Evolutionary conservation across 495 filamentous ascomycete genomes (phyloP).

Genomic region (Penicillium subrubescens): DNA sequence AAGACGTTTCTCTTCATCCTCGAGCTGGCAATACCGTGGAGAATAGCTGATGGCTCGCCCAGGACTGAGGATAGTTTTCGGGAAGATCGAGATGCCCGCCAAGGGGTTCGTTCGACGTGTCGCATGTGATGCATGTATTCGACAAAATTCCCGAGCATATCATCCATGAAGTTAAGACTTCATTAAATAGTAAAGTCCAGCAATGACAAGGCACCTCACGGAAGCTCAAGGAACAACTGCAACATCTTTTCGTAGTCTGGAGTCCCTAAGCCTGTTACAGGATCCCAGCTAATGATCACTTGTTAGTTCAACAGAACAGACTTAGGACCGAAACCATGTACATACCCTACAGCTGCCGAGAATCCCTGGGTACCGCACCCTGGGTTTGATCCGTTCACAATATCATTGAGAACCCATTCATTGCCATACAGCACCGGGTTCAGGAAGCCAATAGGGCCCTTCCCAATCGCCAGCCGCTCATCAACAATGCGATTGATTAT

Average conservation of each 20-base stretch:
- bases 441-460: background rate
- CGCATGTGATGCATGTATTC: background rate
- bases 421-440: background rate
- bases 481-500: background rate
- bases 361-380: background rate
- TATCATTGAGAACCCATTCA: slow-evolving; percentile 1
- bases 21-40: too few relatives aligned
- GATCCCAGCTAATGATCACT: background rate
- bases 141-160: background rate
- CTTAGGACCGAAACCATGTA: background rate
- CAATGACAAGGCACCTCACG: background rate
- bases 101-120: background rate
- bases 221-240: background rate
- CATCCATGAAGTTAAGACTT: background rate
- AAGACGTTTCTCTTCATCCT: background rate
- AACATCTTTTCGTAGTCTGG: slow-evolving; percentile 1
- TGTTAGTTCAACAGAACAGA: background rate
- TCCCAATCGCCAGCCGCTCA: slow-evolving; percentile 1
- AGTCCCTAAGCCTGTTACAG: background rate
- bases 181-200: background rate
- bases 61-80: too few relatives aligned
- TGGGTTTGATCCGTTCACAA: background rate
- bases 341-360: background rate
- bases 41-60: too few relatives aligned
- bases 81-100: background rate